A percentile compares a stretch with the other conserved stretches of the same genome.
Evolutionary conservation across 495 filamentous ascomycete species (phyloP).

Genomic region (Penicillium silybi): DNA sequence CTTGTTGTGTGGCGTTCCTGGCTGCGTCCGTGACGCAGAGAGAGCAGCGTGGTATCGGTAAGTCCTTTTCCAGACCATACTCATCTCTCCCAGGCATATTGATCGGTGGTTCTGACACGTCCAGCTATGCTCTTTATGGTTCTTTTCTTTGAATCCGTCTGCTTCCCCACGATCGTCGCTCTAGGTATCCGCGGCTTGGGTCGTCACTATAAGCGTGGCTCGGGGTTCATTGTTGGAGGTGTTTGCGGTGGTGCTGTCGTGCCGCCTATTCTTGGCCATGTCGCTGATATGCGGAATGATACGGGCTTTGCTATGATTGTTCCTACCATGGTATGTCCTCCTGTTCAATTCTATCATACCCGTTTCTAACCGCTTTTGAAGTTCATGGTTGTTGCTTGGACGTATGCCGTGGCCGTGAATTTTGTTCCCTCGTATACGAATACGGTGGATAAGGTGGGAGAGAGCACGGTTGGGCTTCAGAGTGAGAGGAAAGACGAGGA

Average conservation of each 20-base stretch:
- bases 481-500: constrained; percentile 22
- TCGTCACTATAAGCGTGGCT: constrained; percentile 55
- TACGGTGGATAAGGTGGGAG: constrained; percentile 56
- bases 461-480: constrained; percentile 48
- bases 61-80: background rate
- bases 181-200: constrained; percentile 58
- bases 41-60: constrained; percentile 44
- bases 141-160: constrained; percentile 60
- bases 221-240: constrained; percentile 54
- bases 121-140: constrained; percentile 48
- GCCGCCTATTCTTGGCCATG: constrained; percentile 46
- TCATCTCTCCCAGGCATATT: background rate
- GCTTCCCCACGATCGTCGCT: constrained; percentile 61
- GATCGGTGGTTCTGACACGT: background rate
- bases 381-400: constrained; percentile 53
- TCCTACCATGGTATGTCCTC: constrained; percentile 46
- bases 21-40: constrained; percentile 32
- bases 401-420: constrained; percentile 60
- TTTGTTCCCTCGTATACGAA: constrained; percentile 57
- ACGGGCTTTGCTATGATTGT: constrained; percentile 54
- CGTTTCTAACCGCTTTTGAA: constrained; percentile 4
- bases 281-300: constrained; percentile 44
- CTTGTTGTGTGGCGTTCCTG: constrained; percentile 37
- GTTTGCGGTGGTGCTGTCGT: constrained; percentile 54
- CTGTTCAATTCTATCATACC: background rate